Evolutionary conservation across 2,329 filamentous ascomycete species (phyloP).

Genomic region (Monilinia vaccinii-corymbosi): DNA sequence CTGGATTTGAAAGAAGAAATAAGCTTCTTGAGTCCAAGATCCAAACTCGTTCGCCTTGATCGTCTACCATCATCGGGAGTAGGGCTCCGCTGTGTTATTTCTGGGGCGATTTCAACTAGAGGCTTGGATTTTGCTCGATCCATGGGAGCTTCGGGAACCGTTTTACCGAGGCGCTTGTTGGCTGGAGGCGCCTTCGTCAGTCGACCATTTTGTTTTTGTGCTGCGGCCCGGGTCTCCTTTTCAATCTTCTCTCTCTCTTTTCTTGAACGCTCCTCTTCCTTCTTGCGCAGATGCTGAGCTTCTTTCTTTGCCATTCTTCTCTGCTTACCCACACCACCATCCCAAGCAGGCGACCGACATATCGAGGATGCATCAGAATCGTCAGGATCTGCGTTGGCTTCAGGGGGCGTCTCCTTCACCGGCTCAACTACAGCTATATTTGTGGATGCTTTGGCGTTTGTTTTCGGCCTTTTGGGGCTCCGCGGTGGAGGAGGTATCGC

Average conservation of each 20-base stretch:
- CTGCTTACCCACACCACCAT: slow-evolving; percentile 41
- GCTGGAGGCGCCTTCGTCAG: slow-evolving; percentile 27
- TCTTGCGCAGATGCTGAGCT: slow-evolving; percentile 34
- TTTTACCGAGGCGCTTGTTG: slow-evolving; percentile 11
- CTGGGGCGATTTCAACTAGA: neutral
- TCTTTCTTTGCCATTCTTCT: slow-evolving; percentile 36
- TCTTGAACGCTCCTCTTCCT: slow-evolving; percentile 34
- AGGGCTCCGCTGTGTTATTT: neutral
- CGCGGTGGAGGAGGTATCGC: slow-evolving; percentile 14
- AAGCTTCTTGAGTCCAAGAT: slow-evolving; percentile 18
- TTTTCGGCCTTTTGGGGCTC: neutral
- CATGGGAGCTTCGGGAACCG: neutral
- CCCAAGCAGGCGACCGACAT: slow-evolving; percentile 55
- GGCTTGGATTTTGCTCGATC: neutral
- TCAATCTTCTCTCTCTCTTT: slow-evolving; percentile 33
- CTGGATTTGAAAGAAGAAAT: slow-evolving; percentile 14
- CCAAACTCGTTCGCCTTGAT: slow-evolving; percentile 19
- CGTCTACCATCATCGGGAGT: slow-evolving; percentile 7
- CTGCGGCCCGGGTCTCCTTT: slow-evolving; percentile 26
- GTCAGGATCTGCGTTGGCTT: slow-evolving; percentile 13
- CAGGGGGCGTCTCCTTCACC: neutral
- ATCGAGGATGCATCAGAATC: slow-evolving; percentile 33
- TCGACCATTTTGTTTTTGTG: slow-evolving; percentile 16
- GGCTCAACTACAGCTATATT: neutral
- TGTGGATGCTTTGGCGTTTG: neutral